Evolutionary conservation across 164 flowering plant species (phyloP).

Genomic region (Saururus chinensis): DNA sequence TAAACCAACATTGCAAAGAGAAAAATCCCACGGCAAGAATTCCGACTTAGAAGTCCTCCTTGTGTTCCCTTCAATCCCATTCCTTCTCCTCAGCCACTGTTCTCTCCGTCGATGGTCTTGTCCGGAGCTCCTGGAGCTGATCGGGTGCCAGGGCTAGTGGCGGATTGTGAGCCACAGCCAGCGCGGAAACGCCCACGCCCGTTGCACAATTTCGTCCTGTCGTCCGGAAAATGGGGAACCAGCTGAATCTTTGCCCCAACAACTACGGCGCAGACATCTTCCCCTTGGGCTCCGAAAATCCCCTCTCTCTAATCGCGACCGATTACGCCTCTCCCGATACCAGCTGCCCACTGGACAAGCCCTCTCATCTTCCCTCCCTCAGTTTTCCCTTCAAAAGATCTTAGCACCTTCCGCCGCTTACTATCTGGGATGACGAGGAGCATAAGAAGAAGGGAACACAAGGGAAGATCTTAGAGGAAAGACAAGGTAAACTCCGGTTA

Average conservation of each 20-base stretch:
- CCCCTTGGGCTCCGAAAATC: background rate
- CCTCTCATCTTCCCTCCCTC: background rate
- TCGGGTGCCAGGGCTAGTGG: too few species aligned
- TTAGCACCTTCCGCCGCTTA: slow-evolving; percentile 1
- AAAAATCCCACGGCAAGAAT: too few species aligned
- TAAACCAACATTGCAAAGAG: too few species aligned
- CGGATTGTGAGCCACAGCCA: background rate
- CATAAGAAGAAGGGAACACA: too few species aligned
- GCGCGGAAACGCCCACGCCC: slow-evolving; percentile 9
- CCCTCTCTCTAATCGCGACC: background rate
- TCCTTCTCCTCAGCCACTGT: too few species aligned
- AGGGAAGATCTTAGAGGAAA: too few species aligned
- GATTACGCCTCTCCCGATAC: background rate
- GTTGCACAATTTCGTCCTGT: slow-evolving; percentile 61
- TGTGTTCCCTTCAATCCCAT: too few species aligned
- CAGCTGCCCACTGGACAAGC: too few species aligned
- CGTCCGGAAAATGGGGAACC: slow-evolving; percentile 58
- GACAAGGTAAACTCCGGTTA: too few species aligned
- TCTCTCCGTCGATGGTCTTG: too few species aligned
- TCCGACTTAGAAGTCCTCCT: too few species aligned
- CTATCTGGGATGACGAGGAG: slow-evolving; percentile 19
- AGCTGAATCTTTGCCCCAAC: slow-evolving; percentile 34
- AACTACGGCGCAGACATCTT: background rate
- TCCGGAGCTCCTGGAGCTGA: too few species aligned
- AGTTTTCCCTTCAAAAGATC: background rate